Evolutionary conservation across 2,329 filamentous ascomycete genomes (phyloP).

Genomic region (Cladorrhinum sp.): DNA sequence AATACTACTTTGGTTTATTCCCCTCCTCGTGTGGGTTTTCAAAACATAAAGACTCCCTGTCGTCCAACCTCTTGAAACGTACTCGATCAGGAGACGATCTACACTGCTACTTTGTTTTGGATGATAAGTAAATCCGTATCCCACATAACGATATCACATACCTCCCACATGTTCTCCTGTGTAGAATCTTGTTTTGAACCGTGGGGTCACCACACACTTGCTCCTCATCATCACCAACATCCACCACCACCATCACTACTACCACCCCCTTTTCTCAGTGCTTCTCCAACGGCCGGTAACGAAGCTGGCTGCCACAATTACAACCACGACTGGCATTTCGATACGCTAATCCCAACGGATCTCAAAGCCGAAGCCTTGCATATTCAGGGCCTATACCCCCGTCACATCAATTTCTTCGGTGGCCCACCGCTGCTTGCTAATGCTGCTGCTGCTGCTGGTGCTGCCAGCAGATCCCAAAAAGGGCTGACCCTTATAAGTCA

Average conservation of each 20-base stretch:
- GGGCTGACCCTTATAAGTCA: slow-evolving; percentile 27
- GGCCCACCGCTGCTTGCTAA: not conserved
- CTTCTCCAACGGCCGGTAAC: not conserved
- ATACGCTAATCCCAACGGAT: slow-evolving; percentile 26
- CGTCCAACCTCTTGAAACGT: too few relatives aligned
- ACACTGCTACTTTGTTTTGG: not conserved
- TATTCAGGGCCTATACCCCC: slow-evolving; percentile 18
- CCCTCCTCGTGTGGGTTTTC: not conserved
- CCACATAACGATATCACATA: not conserved
- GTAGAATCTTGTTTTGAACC: slow-evolving; percentile 2
- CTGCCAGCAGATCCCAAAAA: slow-evolving; percentile 17
- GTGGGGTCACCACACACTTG: not conserved
- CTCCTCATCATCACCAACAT: not conserved
- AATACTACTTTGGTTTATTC: not conserved
- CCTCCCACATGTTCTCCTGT: not conserved
- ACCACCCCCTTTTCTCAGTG: not conserved
- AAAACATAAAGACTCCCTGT: slow-evolving; percentile 1
- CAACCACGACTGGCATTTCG: slow-evolving; percentile 4
- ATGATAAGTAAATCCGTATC: not conserved
- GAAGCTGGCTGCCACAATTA: not conserved
- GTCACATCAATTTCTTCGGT: slow-evolving; percentile 9
- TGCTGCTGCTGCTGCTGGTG: not conserved
- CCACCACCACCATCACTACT: not conserved
- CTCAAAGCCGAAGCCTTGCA: slow-evolving; percentile 28
- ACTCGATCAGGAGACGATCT: not conserved